Base-by-base conservation (phyloP, 1,139 yeast genomes). In the Suhomyces bribrorum region DNA sequence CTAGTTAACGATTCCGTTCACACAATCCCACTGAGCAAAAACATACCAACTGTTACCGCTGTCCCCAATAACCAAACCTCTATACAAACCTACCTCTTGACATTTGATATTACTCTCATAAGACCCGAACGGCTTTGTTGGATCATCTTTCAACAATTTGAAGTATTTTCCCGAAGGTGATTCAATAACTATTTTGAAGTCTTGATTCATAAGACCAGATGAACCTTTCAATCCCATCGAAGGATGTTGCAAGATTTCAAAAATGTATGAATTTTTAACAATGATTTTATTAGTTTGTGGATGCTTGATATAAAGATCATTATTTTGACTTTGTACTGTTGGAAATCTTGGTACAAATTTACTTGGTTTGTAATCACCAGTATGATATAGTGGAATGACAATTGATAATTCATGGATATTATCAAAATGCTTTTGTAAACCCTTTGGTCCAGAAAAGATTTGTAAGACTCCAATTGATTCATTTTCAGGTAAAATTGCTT, bases 21-120 rank as follows among this genome's bases (percentile, higher is more conserved):
- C 57, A 58, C 94, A 85, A 31, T 73, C 73, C 98, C 98, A 92
- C 61, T 88, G 96, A 8, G 95, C 90, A 63, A 87, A 88, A 5
- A 86, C 89, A 53, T 89, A 85, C 90, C 96, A 87, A 40, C 92
- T 83, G 45, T 77, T 75, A 4, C 89, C 89, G 34, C 83, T 77
- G 50, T 87, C 94, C 7, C 90, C 84, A 34, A 86, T 77, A 0
- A 87, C 88, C 37, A 90, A 73, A 2, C 92, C 94, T 37, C 90
- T 74, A 85, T 96, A 92, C 20, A 74, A 61, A 2, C 98, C 98
- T 2, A 67, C 59, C 55, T 89, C 96, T 44, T 74, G 75, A 41
- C 88, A 73, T 48, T 78, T 77, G 26, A 84, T 66, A 30, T 73
- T 69, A 16, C 76, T 62, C 45, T 75, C 81, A 77, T 83, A 86